A percentile compares a stretch with the other conserved stretches of the same genome.
phyloP scores from a whole-genome alignment of 176 grass and related monocot species.

The Juncus inflexus region DNA sequence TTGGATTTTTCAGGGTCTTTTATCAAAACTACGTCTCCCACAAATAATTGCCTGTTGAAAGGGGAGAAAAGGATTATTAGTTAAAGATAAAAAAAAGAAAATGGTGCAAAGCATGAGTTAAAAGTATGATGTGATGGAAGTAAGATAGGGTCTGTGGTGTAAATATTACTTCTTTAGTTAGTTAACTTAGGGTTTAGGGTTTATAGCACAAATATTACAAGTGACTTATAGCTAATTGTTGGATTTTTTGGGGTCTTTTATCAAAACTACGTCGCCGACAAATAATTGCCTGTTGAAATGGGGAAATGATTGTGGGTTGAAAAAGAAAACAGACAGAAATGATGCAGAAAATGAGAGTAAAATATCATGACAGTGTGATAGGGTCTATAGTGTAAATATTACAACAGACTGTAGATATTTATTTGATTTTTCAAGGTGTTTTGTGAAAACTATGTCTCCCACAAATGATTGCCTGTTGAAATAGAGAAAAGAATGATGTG shows the following conservation, averaged over 20 bases:
- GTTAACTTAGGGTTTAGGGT: too few species aligned
- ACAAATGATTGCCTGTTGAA: slow-evolving; percentile 69
- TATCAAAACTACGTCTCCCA: slow-evolving; percentile 75
- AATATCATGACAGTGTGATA: too few species aligned
- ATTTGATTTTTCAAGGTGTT: slow-evolving; percentile 72
- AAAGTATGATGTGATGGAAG: too few species aligned
- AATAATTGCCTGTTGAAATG: slow-evolving; percentile 63
- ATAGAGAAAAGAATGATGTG: not conserved
- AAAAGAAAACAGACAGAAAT: not conserved
- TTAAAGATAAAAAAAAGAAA: not conserved
- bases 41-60: slow-evolving; percentile 65
- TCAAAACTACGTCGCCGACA: slow-evolving; percentile 70
- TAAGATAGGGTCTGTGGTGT: too few species aligned
- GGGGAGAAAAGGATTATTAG: not conserved
- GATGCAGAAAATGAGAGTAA: too few species aligned
- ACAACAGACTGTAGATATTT: slow-evolving; percentile 1
- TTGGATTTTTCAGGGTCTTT: slow-evolving; percentile 79
- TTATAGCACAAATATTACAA: too few species aligned
- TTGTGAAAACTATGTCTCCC: slow-evolving; percentile 72
- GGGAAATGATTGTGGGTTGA: not conserved
- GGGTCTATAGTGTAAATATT: too few species aligned
- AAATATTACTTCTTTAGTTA: too few species aligned
- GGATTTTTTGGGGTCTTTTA: slow-evolving; percentile 80
- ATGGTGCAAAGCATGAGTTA: too few species aligned
- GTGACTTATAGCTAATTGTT: slow-evolving; percentile 22